A percentile compares a stretch with the other conserved stretches of the same genome.
Conservation (phyloP, 805 yeast genomes). For the Candida ovalis region DNA sequence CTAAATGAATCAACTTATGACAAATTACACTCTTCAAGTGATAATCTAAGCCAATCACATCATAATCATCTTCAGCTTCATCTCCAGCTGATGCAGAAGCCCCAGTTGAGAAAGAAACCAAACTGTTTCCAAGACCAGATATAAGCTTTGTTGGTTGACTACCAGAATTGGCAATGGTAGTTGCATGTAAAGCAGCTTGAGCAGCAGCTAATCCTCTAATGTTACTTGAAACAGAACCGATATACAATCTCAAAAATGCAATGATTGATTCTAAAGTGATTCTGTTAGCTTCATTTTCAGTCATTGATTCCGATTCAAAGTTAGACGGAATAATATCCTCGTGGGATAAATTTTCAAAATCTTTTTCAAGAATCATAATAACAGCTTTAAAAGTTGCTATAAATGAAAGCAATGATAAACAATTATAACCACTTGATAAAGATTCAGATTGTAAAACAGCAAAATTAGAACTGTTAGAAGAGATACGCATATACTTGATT, state of each 20-base stretch:
- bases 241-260: constrained; percentile 21
- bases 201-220: background rate
- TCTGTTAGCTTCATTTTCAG: constrained; percentile 7
- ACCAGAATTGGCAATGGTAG: background rate
- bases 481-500: constrained; percentile 23
- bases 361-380: constrained; percentile 19
- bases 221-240: constrained; percentile 16
- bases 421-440: constrained; percentile 9
- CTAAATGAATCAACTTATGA: constrained; percentile 26
- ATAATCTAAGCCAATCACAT: constrained; percentile 23
- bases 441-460: background rate
- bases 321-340: background rate
- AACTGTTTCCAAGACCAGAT: background rate
- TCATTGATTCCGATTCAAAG: background rate
- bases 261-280: constrained; percentile 19
- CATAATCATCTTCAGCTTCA: constrained; percentile 14
- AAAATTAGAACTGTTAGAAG: background rate
- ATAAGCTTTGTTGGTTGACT: background rate
- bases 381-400: constrained; percentile 26
- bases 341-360: constrained; percentile 7
- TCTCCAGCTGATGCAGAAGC: background rate
- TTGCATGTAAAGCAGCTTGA: background rate
- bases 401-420: constrained; percentile 28
- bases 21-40: constrained; percentile 29
- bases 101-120: background rate